These are phyloP conservation scores for Naganishia kalamii DNA, from an alignment of 768 basidiomycete genomes.

Conservation along the genomic window DNA sequence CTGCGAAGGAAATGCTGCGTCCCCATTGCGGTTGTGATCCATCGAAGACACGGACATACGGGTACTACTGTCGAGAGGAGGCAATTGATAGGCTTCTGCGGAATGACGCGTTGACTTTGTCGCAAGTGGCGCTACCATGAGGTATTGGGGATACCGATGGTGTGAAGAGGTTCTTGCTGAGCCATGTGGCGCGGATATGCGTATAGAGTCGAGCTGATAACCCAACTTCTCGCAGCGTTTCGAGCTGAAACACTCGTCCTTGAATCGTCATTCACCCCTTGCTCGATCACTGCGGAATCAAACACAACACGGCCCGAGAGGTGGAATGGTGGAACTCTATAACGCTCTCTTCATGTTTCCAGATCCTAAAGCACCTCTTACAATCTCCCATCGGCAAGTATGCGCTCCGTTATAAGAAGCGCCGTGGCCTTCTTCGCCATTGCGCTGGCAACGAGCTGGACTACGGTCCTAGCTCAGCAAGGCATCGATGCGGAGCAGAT, in stretches of 20 bases:
- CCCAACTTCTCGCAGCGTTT: neutral
- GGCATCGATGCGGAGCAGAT: neutral
- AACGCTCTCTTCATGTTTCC: neutral
- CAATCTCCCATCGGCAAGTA: neutral
- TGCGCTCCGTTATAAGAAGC: neutral
- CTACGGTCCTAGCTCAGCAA: neutral
- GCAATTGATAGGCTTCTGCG: neutral
- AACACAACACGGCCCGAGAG: neutral
- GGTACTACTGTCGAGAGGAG: no score
- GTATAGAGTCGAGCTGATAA: no score
- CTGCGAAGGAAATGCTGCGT: neutral
- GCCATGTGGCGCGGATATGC: no score
- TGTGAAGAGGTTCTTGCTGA: neutral
- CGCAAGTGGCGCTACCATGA: neutral
- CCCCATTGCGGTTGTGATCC: neutral
- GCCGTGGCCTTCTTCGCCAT: neutral
- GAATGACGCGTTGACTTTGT: neutral
- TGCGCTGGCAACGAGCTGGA: neutral
- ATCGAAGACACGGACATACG: neutral
- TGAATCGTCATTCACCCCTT: neutral
- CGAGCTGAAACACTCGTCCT: neutral
- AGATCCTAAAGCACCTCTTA: neutral
- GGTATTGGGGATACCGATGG: neutral
- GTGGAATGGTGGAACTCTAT: conserved; percentile 3
- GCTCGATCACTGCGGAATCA: neutral